phyloP scores from a whole-genome alignment of 2,329 filamentous ascomycete genomes.

The Aphanocladium album region DNA sequence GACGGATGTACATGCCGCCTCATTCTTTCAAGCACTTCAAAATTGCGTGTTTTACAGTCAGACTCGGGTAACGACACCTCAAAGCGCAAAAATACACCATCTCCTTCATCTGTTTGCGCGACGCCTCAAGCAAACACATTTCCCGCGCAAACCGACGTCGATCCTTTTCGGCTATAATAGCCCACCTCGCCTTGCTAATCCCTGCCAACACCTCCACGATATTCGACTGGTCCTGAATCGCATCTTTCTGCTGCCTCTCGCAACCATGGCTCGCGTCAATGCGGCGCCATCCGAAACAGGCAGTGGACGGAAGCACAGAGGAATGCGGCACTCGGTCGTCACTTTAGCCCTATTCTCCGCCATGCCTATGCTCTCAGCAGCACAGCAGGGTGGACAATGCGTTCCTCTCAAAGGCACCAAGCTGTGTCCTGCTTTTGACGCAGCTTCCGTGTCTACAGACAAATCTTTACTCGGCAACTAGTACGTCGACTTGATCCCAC shows the following conservation, averaged over 20 bases:
- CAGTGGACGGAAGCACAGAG: constrained; percentile 15
- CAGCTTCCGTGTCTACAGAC: constrained; percentile 65
- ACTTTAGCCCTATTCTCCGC: constrained; percentile 20
- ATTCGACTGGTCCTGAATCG: background rate
- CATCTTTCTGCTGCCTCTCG: background rate
- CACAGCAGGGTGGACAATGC: constrained; percentile 38
- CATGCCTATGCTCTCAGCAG: constrained; percentile 27
- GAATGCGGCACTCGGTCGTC: constrained; percentile 19
- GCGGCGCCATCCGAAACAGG: constrained; percentile 4
- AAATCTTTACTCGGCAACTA: constrained; percentile 54
- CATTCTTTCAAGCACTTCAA: background rate
- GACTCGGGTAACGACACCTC: background rate
- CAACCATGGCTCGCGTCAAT: constrained; percentile 5
- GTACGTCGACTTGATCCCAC: constrained; percentile 36
- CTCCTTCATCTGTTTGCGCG: background rate
- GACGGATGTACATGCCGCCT: background rate
- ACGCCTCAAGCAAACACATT: background rate
- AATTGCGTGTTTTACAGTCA: background rate
- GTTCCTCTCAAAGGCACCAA: constrained; percentile 67
- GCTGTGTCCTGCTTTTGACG: constrained; percentile 66
- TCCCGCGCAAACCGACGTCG: background rate
- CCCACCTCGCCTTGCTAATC: background rate
- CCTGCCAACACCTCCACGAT: background rate
- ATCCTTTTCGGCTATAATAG: background rate
- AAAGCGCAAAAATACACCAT: background rate